Base-by-base conservation (phyloP, 2,329 filamentous ascomycete genomes). In the Alternaria tenuissima region DNA sequence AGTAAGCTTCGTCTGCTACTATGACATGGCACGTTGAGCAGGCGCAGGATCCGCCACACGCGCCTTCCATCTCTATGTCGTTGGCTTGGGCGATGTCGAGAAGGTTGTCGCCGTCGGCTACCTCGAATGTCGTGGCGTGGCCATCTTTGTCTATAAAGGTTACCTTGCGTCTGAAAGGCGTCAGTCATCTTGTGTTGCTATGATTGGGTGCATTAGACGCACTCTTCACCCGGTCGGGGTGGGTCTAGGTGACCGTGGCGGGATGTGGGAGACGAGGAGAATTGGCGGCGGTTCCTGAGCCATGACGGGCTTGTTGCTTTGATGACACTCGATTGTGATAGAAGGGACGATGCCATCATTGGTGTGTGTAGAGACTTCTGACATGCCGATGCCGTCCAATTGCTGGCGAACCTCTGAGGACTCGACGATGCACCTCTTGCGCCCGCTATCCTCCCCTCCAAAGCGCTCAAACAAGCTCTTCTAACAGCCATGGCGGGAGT, bases 51-150 rank as follows among this genome's bases (percentile, higher is more conserved):
- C 93, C 95, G 68, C 95, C 95, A 75, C 95, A 99, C 12, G 95
- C 95, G 63, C 95, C 94, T 84, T 99, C 95, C 94, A 99, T 98
- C 79, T 99, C 95, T 42, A 99, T 83, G 75, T 98, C 94, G 79
- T 98, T 88, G 46, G 91, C 92, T 78, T 97, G 94, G 22, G 94
- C 95, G 74, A 99, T 94, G 74, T 98, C 94, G 55, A 99, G 85
- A 55, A 99, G 84, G 79, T 99, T 99, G 80, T 97, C 93, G 51
- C 95, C 95, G 70, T 91, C 88, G 14, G 88, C 84, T 8, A 97
- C 94, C 61, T 90, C 88, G 72, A 97, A 88, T 62, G 90, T 92
- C 78, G 92, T 86, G 67, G 89, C 85, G 30, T 87, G 83, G 52
- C 89, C 89, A 20, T 97, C 93, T 80, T 98, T 97, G 79, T 97